Conservation (phyloP, 805 yeast species). For the Starmerella sirachaensis region DNA sequence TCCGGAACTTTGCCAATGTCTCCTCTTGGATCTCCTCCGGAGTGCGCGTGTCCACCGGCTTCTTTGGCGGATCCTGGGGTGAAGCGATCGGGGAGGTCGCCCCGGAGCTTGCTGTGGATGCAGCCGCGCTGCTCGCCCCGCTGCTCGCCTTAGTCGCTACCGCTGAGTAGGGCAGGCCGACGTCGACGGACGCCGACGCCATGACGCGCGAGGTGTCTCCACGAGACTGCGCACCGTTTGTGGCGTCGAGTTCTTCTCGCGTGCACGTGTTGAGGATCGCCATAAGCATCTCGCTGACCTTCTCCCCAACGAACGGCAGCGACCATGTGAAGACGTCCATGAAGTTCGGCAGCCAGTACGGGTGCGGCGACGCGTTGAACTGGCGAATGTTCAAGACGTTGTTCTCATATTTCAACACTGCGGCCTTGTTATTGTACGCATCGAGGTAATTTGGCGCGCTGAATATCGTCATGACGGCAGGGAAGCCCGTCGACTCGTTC, state of each 20-base stretch:
- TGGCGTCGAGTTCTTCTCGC: slow-evolving; percentile 69
- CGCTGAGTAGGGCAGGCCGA: slow-evolving; percentile 6
- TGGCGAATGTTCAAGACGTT: slow-evolving; percentile 92
- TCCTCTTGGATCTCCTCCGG: slow-evolving; percentile 18
- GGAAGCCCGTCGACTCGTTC: slow-evolving; percentile 75
- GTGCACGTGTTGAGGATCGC: slow-evolving; percentile 87
- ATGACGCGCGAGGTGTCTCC: slow-evolving; percentile 15
- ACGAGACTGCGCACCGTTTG: slow-evolving; percentile 5
- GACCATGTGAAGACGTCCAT: slow-evolving; percentile 98
- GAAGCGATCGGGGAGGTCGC: neutral
- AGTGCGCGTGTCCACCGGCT: too few relatives aligned
- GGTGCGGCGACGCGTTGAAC: slow-evolving; percentile 86
- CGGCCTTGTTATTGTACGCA: slow-evolving; percentile 87
- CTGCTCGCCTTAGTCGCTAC: neutral
- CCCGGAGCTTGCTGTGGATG: neutral
- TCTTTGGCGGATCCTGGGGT: neutral
- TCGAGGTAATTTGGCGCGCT: slow-evolving; percentile 94
- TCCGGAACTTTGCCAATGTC: slow-evolving; percentile 33
- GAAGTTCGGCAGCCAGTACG: slow-evolving; percentile 91
- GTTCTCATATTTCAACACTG: slow-evolving; percentile 80
- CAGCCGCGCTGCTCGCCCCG: neutral
- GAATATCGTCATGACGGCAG: slow-evolving; percentile 78
- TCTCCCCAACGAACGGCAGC: slow-evolving; percentile 92
- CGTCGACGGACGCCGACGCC: slow-evolving; percentile 16
- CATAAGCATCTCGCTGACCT: slow-evolving; percentile 85